These are phyloP conservation scores for Marasmius fiardii DNA, from an alignment of 1,284 basidiomycete species.

Conservation along the genomic window DNA sequence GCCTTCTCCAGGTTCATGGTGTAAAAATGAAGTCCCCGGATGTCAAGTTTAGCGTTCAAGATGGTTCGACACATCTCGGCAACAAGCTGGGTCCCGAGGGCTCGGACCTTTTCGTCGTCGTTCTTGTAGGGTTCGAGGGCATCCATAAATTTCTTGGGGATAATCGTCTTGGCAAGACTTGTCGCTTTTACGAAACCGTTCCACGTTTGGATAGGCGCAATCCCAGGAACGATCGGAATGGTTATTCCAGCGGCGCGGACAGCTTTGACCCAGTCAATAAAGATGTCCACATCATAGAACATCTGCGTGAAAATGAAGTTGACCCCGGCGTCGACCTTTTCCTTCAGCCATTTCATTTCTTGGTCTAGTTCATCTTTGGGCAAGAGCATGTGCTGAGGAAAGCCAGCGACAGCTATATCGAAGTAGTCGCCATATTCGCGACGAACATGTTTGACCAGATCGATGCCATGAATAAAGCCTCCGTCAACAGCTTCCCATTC, in stretches of 20 bases:
- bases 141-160: conserved; percentile 81
- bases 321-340: conserved; percentile 85
- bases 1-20: conserved; percentile 98
- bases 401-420: conserved; percentile 91
- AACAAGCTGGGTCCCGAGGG: conserved; percentile 84
- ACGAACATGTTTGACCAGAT: conserved; percentile 88
- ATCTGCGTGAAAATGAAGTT: conserved; percentile 95
- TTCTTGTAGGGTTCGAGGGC: conserved; percentile 88
- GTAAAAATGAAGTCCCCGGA: conserved; percentile 92
- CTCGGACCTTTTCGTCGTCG: conserved; percentile 87
- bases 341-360: conserved; percentile 86
- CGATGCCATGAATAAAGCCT: conserved; percentile 86
- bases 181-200: conserved; percentile 95
- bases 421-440: conserved; percentile 84
- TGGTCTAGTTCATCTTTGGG: conserved; percentile 72
- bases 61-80: conserved; percentile 86
- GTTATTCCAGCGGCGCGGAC: conserved; percentile 87
- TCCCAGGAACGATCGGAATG: conserved; percentile 92
- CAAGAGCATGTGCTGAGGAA: conserved; percentile 72
- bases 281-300: conserved; percentile 90
- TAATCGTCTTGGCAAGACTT: conserved; percentile 79
- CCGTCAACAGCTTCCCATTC: conserved; percentile 90
- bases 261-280: conserved; percentile 81
- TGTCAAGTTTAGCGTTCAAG: conserved; percentile 74
- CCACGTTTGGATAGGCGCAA: conserved; percentile 98